A percentile compares a stretch with the other conserved stretches of the same genome.
Conservation (phyloP, 768 basidiomycete genomes). For the Ephemerocybe angulata region DNA sequence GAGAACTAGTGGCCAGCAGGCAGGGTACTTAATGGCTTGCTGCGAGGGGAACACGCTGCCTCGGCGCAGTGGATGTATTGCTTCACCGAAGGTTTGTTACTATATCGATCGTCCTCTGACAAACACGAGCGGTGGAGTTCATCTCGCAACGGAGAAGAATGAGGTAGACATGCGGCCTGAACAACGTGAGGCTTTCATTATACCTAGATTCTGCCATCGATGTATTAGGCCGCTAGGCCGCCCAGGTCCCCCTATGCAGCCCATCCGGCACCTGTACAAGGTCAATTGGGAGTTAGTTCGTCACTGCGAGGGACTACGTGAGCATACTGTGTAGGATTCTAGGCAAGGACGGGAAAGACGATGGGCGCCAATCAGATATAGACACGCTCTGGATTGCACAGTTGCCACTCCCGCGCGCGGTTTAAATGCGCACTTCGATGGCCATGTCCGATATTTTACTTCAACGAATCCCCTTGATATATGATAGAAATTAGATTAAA, state of each 20-base stretch:
- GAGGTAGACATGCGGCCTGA: conserved; percentile 7
- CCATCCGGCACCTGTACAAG: too few species aligned
- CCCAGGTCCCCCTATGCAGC: too few species aligned
- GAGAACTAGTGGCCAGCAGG: conserved; percentile 27
- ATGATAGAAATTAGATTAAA: conserved; percentile 5
- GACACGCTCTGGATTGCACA: too few species aligned
- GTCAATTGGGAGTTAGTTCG: too few species aligned
- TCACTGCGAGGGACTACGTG: too few species aligned
- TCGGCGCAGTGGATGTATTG: conserved; percentile 19
- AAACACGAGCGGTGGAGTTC: conserved; percentile 28
- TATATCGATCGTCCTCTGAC: conserved; percentile 2
- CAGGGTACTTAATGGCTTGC: conserved; percentile 35
- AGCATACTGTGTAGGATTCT: too few species aligned
- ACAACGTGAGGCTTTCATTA: neutral
- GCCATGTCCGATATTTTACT: neutral
- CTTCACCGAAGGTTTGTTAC: conserved; percentile 22
- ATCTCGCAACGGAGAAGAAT: conserved; percentile 18
- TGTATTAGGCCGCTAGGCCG: too few species aligned
- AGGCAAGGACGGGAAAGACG: too few species aligned
- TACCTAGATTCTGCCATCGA: too few species aligned
- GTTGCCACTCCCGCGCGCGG: too few species aligned
- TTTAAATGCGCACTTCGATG: too few species aligned
- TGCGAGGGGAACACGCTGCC: conserved; percentile 42
- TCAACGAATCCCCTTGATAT: conserved; percentile 4
- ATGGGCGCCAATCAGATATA: too few species aligned